These are phyloP conservation scores for Colletotrichum orbiculare DNA, from an alignment of 2,329 filamentous ascomycete species.

Conservation along the genomic window DNA sequence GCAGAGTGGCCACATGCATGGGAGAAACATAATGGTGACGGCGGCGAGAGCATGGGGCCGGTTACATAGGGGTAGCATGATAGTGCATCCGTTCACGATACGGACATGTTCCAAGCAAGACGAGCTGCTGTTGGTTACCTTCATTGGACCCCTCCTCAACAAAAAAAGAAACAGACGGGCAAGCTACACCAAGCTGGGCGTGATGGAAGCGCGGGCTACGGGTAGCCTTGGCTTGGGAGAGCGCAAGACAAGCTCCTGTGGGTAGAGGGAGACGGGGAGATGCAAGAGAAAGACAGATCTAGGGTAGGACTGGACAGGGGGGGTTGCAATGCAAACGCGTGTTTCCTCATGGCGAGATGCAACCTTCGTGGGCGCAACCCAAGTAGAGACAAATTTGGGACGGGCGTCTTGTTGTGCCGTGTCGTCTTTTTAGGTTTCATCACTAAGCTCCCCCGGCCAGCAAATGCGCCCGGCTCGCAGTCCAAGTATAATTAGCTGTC, in stretches of 20 bases:
- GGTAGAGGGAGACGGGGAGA: neutral
- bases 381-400: neutral
- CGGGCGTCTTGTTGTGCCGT: constrained; percentile 31
- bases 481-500: no score
- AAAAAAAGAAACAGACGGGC: constrained; percentile 11
- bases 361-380: neutral
- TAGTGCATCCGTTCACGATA: neutral
- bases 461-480: no score
- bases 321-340: constrained; percentile 14
- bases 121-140: neutral
- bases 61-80: constrained; percentile 12
- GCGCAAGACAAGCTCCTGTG: neutral
- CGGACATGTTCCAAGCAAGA: neutral
- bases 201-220: neutral
- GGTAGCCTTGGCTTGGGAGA: constrained; percentile 10
- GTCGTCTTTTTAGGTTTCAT: constrained; percentile 4
- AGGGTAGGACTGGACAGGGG: neutral
- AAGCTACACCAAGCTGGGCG: no score
- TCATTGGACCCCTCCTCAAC: constrained; percentile 15
- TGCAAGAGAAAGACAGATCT: neutral
- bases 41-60: constrained; percentile 17
- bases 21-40: constrained; percentile 29
- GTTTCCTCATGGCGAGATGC: constrained; percentile 27
- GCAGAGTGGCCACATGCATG: constrained; percentile 23
- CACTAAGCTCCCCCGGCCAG: no score